Evolutionary conservation across 108 stramenopile species (phyloP).

Genomic region (Nitzschia inconspicua): DNA sequence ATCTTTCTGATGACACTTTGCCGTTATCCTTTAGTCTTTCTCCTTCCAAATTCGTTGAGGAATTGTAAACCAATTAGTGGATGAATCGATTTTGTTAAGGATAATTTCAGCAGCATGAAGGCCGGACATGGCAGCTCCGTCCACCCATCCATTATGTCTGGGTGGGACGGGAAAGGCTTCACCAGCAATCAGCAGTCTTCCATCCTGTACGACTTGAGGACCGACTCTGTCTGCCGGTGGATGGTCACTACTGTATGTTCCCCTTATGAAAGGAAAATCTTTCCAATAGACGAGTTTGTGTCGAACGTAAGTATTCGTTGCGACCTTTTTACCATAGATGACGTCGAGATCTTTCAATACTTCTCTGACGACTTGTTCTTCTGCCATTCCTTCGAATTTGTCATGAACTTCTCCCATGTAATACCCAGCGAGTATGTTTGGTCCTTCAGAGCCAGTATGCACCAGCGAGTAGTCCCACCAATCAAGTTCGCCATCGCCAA

Average conservation of each 20-base stretch:
- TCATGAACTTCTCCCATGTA: neutral
- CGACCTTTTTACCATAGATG: neutral
- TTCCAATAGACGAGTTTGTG: neutral
- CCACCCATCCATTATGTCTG: neutral
- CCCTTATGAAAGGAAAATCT: neutral
- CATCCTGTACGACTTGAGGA: neutral
- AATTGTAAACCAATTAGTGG: too few species aligned
- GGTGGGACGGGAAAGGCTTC: neutral
- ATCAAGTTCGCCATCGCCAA: neutral
- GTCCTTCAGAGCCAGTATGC: neutral
- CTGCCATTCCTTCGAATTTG: neutral
- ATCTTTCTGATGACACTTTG: too few species aligned
- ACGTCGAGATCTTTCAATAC: neutral
- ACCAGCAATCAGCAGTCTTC: neutral
- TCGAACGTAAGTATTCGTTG: neutral
- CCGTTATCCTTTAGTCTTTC: too few species aligned
- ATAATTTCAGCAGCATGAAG: too few species aligned
- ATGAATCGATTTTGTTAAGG: too few species aligned
- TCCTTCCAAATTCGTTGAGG: too few species aligned
- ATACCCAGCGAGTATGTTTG: neutral
- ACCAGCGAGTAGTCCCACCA: neutral
- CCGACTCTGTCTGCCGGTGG: too few species aligned
- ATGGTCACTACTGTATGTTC: neutral
- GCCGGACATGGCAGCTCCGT: neutral
- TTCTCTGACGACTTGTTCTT: neutral